These are phyloP conservation scores for Trichophyton schoenleinii DNA, from an alignment of 2,329 filamentous ascomycete genomes.

Conservation along the genomic window DNA sequence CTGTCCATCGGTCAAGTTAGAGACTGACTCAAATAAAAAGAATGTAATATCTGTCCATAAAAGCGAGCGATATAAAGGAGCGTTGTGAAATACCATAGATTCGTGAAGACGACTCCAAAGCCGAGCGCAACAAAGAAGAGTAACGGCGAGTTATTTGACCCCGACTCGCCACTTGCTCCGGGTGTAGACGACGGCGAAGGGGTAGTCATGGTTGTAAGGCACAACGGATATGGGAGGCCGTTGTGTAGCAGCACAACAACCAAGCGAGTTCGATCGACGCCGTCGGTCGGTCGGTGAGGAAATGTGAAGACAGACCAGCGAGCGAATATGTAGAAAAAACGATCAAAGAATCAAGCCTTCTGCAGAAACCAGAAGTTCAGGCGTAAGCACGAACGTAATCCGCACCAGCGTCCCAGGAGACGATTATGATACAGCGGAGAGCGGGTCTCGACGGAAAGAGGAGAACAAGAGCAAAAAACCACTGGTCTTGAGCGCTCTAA, in stretches of 20 bases:
- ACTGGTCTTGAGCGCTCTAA: not conserved
- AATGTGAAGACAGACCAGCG: not conserved
- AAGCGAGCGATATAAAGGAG: not conserved
- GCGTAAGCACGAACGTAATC: not conserved
- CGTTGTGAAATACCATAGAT: slow-evolving; percentile 70
- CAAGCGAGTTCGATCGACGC: slow-evolving; percentile 1
- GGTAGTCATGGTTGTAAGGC: not conserved
- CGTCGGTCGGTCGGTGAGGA: not conserved
- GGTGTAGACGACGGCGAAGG: not conserved
- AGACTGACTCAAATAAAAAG: not conserved
- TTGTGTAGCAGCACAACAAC: not conserved
- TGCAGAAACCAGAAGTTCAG: slow-evolving; percentile 1
- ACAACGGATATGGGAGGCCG: not conserved
- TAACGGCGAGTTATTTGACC: slow-evolving; percentile 58
- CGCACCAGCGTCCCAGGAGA: not conserved
- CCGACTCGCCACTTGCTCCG: slow-evolving; percentile 22
- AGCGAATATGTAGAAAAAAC: not conserved
- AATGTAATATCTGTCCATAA: not conserved
- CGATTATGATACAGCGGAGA: not conserved
- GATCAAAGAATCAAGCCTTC: not conserved
- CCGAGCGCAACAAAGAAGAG: slow-evolving; percentile 92
- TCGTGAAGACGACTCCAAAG: slow-evolving; percentile 97
- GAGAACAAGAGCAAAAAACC: not conserved
- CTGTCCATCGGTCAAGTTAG: slow-evolving; percentile 36
- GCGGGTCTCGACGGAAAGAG: slow-evolving; percentile 3